Evolutionary conservation across 352 stramenopile species (phyloP), one percentile per base, ranked within the genome.

Genomic region (Thalassiosira pacifica): DNA sequence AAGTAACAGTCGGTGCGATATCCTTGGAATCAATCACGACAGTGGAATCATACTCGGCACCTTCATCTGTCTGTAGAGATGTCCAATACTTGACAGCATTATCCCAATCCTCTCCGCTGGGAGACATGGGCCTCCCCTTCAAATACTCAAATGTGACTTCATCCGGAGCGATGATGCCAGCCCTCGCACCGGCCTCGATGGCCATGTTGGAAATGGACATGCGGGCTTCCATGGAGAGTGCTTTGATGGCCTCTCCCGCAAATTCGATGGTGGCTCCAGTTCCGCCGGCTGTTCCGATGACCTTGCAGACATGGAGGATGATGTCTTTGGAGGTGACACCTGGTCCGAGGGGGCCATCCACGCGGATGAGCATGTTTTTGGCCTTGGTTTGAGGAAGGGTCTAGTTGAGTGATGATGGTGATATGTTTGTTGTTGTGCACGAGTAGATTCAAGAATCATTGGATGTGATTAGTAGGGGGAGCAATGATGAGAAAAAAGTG

Each of bases 201-300:
- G 95, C 94, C 95, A 97, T 97, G 87, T 97, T 97, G 53, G 88
- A 94, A 82, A 98, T 95, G 64, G 86, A 95, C 93, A 97, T 97
- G 5, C 96, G 83, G n/a, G 91, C 94, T 83, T 98, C 96, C 95
- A 98, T 97, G 55, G 80, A 93, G 0, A 97, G 85, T 53, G 78
- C 71, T 45, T 88, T 37, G 66, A 98, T 94, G 34, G 94, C 94
- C 53, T 88, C 75, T 60, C 96, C 96, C 13, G 88, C 93, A 84
- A 97, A 98, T 88, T 98, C 96, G 83, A 98, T 97, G 4, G 94
- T 94, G 74, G 93, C 93, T 37, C 95, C 95, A 19, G 94, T 97
- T 48, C 94, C 96, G 40, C 95, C 96, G 18, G 93, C 96, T 16
- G 95, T 97, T 31, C 95, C 95, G 79, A 98, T 97, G 31, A 96